These are phyloP conservation scores for Leccinum broughii DNA, from an alignment of 768 basidiomycete species.

Conservation along the genomic window DNA sequence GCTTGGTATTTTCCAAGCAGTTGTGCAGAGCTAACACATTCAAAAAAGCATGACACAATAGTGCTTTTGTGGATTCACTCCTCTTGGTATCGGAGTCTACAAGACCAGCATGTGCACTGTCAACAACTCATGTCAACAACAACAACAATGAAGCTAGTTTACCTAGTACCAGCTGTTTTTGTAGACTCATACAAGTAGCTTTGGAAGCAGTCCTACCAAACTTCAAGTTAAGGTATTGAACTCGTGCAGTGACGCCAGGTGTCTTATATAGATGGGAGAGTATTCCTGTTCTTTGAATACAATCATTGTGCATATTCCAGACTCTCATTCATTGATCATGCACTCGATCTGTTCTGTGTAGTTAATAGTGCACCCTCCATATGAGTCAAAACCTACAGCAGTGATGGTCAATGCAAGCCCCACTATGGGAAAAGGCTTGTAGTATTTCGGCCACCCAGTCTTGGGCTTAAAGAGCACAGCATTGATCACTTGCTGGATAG, in stretches of 20 bases:
- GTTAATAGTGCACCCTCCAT: not conserved
- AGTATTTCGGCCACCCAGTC: not conserved
- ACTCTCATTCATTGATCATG: not conserved
- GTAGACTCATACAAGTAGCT: not conserved
- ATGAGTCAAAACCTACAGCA: not conserved
- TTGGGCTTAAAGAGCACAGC: not conserved
- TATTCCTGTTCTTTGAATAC: not conserved
- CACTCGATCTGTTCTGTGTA: not conserved
- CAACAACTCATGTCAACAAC: too few relatives aligned
- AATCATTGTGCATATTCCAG: not conserved
- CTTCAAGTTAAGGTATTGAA: not conserved
- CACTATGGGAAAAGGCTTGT: not conserved
- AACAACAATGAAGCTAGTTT: not conserved
- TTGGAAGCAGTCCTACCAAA: not conserved
- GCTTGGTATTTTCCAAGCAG: too few relatives aligned
- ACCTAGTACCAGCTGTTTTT: not conserved
- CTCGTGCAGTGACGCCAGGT: not conserved
- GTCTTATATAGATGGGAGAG: not conserved
- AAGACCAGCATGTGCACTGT: not conserved
- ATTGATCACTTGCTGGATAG: constrained; percentile 1
- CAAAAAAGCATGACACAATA: too few relatives aligned
- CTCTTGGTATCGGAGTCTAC: too few relatives aligned
- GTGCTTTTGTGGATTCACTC: too few relatives aligned
- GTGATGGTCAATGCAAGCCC: not conserved
- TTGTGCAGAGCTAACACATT: too few relatives aligned